These are phyloP conservation scores for Dipodascus albidus DNA, from an alignment of 805 yeast genomes.

Conservation along the genomic window DNA sequence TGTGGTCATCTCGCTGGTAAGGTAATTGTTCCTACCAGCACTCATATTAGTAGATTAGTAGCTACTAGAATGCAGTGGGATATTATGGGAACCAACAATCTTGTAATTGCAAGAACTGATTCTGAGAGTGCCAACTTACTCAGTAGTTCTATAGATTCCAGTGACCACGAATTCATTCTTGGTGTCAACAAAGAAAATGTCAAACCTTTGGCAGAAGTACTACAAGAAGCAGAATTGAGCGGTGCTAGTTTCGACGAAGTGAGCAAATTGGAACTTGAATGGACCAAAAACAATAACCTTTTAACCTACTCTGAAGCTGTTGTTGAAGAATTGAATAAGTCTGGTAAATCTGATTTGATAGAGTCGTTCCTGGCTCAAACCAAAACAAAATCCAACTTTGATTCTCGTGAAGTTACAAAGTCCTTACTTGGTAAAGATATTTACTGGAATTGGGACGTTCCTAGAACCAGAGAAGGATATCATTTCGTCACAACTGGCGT, in stretches of 20 bases:
- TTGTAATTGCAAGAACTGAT: constrained; percentile 46
- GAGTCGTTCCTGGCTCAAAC: constrained; percentile 19
- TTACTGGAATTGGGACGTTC: constrained; percentile 48
- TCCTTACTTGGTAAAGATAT: constrained; percentile 25
- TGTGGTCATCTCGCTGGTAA: constrained; percentile 50
- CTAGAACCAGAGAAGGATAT: constrained; percentile 48
- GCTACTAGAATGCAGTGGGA: constrained; percentile 52
- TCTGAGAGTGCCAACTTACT: constrained; percentile 39
- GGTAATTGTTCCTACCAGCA: constrained; percentile 42
- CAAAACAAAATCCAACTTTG: constrained; percentile 23
- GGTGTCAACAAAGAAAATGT: constrained; percentile 29
- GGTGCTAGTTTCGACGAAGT: constrained; percentile 29
- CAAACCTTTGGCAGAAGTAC: constrained; percentile 35
- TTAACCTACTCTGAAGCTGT: constrained; percentile 43
- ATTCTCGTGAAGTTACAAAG: constrained; percentile 20
- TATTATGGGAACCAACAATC: constrained; percentile 41
- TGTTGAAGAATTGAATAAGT: constrained; percentile 17
- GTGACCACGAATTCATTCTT: constrained; percentile 39
- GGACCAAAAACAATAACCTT: constrained; percentile 34
- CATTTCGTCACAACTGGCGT: constrained; percentile 38
- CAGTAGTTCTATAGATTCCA: constrained; percentile 37
- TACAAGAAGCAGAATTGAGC: constrained; percentile 32
- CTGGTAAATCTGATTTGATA: constrained; percentile 18
- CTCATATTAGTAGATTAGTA: constrained; percentile 37
- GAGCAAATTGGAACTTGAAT: constrained; percentile 32